Evolutionary conservation across 352 stramenopile species (phyloP), one percentile per base, ranked within the genome.

Genomic region (Pythium graminicola): DNA sequence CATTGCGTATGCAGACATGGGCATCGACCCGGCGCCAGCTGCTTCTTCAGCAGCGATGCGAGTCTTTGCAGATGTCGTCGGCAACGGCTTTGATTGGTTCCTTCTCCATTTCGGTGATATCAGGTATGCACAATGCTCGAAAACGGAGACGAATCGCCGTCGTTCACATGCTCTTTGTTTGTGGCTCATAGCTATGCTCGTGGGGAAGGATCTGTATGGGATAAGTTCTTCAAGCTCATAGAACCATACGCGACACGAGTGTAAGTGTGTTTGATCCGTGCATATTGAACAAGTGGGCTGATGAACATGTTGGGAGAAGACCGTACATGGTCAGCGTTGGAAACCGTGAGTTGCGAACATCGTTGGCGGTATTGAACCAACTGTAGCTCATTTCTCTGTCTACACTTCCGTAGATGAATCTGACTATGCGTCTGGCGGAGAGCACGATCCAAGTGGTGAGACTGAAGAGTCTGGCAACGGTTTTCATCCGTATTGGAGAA

Each of bases 1-100:
- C 48, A 73, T 90, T 24, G 82, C 79, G 32, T 93, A 93, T 50
- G 82, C 66, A 3, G 82, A 93, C 45, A 93, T 93, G 82, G 82
- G 78, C 17, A 73, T 81, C 3, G 70, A 86, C 35, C 57, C 57
- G n/a, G 55, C 64, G 1, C 66, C 58, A 4, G 42, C 60, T 0
- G 62, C 60, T 0, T 62, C 43, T 17, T 68, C 59, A 35, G 71
- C 66, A 14, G 57, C 66, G 0, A 44, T 66, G 17, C 62, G 62
- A 0, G 32, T 47, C 9, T 73, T 54, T 47, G 48, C 69, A 39
- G 66, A 73, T 4, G n/a, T n/a, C n/a, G 23, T 72, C 26, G 5
- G 33, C 5, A 54, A 53, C 9, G 66, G 60, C 14, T 73, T 64
- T 31, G 57, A 73, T 20, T 38, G 60, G 19, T 73, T 73, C 19